Evolutionary conservation across 371 early-diverging fungal species (phyloP), one percentile per base, ranked within the genome.

Genomic region (Mucor velutinosus): DNA sequence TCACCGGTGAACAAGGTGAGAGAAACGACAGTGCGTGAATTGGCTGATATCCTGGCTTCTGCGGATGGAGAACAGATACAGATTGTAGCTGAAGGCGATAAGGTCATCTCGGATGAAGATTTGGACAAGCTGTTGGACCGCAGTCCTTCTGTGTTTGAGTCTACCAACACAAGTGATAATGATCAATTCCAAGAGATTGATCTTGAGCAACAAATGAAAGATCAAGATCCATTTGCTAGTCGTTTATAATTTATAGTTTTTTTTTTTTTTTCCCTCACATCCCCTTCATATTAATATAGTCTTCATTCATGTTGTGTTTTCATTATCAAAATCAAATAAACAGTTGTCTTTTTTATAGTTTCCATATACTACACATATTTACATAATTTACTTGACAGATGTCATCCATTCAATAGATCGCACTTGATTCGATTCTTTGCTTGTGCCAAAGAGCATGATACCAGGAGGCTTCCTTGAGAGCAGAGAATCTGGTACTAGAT

Each of bases 21-120:
- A 11, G 71, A 76, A 64, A 80, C 57, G 23, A 78, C 85, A 2
- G 66, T 89, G 0, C 79, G 81, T 27, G 94, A 94, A 45, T 78
- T 94, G 35, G 89, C 90, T 0, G 90, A 90, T n/a, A 92, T 94
- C 62, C 66, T 95, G 43, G 84, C 83, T 12, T 84, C 86, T 4
- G 87, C 90, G 12, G 91, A 91, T 59, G 85, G 86, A 17, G 89
- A 89, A 64, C 80, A 86, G 47, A 83, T 91, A 11, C 87, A 89
- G 61, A 79, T 89, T 65, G 88, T 83, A 4, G 81, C 84, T 33
- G 76, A 87, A 64, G 85, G 87, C n/a, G 89, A 89, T 45, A 80
- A 85, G 23, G 87, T 90, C 4, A 86, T 93, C 53, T 88, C 89
- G 1, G 90, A 90, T 55, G 82, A 89, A 58, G 90, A 91, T 62